These are phyloP conservation scores for Serendipita vermifera DNA, from an alignment of 768 basidiomycete genomes.

Conservation along the genomic window DNA sequence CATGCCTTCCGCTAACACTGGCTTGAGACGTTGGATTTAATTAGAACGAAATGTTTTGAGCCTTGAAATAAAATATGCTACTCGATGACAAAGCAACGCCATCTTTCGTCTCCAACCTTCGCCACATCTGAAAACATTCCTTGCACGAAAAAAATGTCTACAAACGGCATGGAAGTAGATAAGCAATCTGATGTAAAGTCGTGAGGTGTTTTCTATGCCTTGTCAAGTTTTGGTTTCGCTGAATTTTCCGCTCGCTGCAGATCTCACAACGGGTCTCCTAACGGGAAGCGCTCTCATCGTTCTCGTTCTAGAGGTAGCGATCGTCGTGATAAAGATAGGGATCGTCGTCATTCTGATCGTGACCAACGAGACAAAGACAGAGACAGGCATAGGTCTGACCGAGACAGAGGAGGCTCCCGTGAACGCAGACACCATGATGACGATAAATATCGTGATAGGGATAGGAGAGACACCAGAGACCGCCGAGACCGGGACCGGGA, in stretches of 20 bases:
- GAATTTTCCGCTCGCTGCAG: constrained; percentile 44
- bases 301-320: constrained; percentile 56
- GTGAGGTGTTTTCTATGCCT: constrained; percentile 28
- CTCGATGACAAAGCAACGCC: too few species aligned
- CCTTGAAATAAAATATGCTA: too few species aligned
- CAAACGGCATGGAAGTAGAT: constrained; percentile 7
- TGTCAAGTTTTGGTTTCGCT: constrained; percentile 11
- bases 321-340: constrained; percentile 41
- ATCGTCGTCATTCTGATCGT: constrained; percentile 38
- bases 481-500: constrained; percentile 30
- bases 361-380: constrained; percentile 38
- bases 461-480: constrained; percentile 28
- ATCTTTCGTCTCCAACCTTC: too few species aligned
- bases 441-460: constrained; percentile 17
- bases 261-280: constrained; percentile 63
- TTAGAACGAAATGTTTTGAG: too few species aligned
- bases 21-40: not conserved
- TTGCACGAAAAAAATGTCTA: not conserved
- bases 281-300: constrained; percentile 56
- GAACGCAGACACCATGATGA: constrained; percentile 13
- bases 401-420: constrained; percentile 33
- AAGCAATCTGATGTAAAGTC: constrained; percentile 28
- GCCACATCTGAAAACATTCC: too few species aligned
- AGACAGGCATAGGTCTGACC: constrained; percentile 31
- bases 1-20: not conserved